A percentile compares a stretch with the other conserved stretches of the same genome.
phyloP scores from a whole-genome alignment of 192 early-diverging fungal species.

The Obelidium mucronatum region DNA sequence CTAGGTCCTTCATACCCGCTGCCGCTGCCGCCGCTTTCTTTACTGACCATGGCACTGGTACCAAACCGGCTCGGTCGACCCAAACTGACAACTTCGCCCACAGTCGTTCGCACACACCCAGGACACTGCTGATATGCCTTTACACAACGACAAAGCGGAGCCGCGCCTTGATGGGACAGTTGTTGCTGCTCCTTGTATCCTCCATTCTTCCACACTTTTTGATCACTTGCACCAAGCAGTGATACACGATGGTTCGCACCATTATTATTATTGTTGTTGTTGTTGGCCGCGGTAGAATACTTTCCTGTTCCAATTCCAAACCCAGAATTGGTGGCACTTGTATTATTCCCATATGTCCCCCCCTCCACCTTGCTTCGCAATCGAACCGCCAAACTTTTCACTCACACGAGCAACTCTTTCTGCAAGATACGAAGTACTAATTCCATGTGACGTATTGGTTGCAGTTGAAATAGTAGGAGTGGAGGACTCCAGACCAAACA shows the following conservation, averaged over 20 bases:
- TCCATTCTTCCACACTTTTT: background rate
- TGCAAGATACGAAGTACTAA: too few species aligned
- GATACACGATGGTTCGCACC: too few species aligned
- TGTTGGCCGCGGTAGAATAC: background rate
- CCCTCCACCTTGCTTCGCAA: too few species aligned
- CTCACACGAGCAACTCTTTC: too few species aligned
- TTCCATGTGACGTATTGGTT: too few species aligned
- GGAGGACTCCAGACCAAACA: background rate
- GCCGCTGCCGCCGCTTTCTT: background rate
- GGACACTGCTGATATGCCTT: background rate
- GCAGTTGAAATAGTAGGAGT: background rate
- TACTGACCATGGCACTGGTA: background rate
- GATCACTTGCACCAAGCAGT: too few species aligned
- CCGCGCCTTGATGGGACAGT: background rate
- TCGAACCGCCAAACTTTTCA: too few species aligned
- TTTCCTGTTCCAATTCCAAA: background rate
- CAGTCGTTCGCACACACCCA: background rate
- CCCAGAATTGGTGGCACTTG: too few species aligned
- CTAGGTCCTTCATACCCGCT: too few species aligned
- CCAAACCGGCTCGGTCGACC: too few species aligned
- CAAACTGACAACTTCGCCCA: too few species aligned
- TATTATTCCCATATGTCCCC: too few species aligned
- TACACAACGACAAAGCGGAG: background rate
- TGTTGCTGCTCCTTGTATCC: conserved; percentile 4
- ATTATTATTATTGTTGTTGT: background rate